Base-by-base conservation (phyloP, 2,329 filamentous ascomycete genomes). In the Penicillium sp. region DNA sequence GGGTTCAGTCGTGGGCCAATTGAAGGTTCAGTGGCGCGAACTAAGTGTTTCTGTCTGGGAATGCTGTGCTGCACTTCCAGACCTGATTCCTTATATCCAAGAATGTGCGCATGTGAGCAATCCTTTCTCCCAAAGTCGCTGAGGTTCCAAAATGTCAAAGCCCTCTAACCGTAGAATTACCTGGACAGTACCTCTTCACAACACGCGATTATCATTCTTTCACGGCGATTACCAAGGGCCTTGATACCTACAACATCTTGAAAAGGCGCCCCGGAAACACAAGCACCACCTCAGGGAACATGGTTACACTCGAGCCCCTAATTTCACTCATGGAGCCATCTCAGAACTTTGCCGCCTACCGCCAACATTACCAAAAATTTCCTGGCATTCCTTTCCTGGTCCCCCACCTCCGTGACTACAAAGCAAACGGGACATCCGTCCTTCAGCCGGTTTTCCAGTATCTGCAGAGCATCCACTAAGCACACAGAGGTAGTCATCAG, bases 301-400 rank as follows among this genome's bases (percentile, higher is more conserved):
- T 57, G 20, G 60, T 71, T 20, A 58, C 62, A 4, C 44, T 68
- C 4, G 63, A 65, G 29, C 62, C 67, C 5, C 52, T 69, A 5
- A 39, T 65, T 20, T 61, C 63, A n/a, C 64, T 76, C 43, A 52
- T 68, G 14, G 61, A 69, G 45, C 62, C 74, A 0, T 52, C 57
- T 22, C 58, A 72, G 9, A 76, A 76, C 48, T 74, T 72, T 42
- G 60, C 63, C 8, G 53, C 63, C 26, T 76, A 76, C 55, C 71
- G 72, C 32, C 64, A 70, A 29, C 63, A 68, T n/a, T 73, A 72
- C 62, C 50, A 60, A 24, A 54, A 60, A 16, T 58, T 62, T 6
- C 73, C 72, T 0, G 74, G 74, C 4, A 67, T 76, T 22, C 74
- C 74, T 1, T 76, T 75, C 54, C 65, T 76, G 3, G 35, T 70